Percentiles rank a stretch among this genome's conserved stretches.
phyloP scores from a whole-genome alignment of 2,329 filamentous ascomycete genomes.

The Aspergillus sp. region DNA sequence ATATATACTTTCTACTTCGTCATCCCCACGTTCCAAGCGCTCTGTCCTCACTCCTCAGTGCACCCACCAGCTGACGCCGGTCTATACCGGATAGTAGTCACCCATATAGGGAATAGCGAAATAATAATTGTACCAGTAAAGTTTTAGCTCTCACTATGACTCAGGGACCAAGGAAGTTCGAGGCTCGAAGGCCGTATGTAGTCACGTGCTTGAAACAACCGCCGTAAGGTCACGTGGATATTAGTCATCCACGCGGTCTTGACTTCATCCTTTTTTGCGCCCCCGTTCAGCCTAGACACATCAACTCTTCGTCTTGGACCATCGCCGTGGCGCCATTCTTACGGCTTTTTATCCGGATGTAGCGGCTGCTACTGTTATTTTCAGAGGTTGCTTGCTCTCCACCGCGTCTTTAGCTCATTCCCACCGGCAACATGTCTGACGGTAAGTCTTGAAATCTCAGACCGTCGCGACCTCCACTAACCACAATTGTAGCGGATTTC shows the following conservation, averaged over 20 bases:
- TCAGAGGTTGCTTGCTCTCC: slow-evolving; percentile 28
- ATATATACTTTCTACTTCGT: neutral
- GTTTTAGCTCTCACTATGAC: neutral
- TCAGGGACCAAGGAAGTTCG: neutral
- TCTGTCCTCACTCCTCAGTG: neutral
- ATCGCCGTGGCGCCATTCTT: slow-evolving; percentile 28
- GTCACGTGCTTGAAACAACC: neutral
- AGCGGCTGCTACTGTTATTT: slow-evolving; percentile 27
- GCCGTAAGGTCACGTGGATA: neutral
- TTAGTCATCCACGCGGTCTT: slow-evolving; percentile 16
- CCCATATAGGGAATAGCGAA: neutral
- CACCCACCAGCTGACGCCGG: neutral
- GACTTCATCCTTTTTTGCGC: slow-evolving; percentile 16
- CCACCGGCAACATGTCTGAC: slow-evolving; percentile 43
- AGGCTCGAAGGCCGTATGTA: neutral
- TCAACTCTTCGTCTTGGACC: slow-evolving; percentile 20
- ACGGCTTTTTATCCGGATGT: slow-evolving; percentile 37
- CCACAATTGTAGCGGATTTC: slow-evolving; percentile 65
- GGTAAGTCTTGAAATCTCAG: slow-evolving; percentile 31
- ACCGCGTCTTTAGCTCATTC: slow-evolving; percentile 24
- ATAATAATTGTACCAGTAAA: neutral
- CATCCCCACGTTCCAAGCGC: neutral
- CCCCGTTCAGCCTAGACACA: slow-evolving; percentile 12
- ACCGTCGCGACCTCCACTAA: slow-evolving; percentile 23
- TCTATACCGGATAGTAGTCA: too few relatives aligned